A percentile compares a stretch with the other conserved stretches of the same genome.
Conservation (phyloP, 306 rosid species). For the Inga leiocalycina region DNA sequence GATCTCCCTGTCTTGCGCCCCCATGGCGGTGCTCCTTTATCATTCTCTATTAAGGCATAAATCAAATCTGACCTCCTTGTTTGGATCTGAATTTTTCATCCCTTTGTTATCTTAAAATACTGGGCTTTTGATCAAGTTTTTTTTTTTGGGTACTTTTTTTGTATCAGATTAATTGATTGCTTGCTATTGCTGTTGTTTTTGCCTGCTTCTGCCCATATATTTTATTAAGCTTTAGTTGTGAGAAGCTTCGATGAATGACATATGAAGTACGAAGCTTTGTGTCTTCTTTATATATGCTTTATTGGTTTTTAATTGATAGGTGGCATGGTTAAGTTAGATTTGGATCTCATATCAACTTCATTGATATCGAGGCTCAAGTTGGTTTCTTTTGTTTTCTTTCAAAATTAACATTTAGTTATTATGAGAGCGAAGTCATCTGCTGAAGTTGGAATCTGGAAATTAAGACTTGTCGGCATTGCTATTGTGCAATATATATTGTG, state of each 20-base stretch:
- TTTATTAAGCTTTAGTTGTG: not conserved
- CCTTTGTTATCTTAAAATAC: slow-evolving; percentile 21
- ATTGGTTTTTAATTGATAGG: not conserved
- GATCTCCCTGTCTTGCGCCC: slow-evolving; percentile 62
- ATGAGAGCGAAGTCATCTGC: not conserved
- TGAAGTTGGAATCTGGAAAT: not conserved
- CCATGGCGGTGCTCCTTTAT: slow-evolving; percentile 47
- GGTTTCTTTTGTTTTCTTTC: not conserved
- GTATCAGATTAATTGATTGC: not conserved
- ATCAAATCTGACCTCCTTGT: not conserved
- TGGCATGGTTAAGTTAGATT: not conserved
- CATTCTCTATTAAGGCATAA: slow-evolving; percentile 60
- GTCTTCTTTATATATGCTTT: not conserved
- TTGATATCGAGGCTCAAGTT: not conserved
- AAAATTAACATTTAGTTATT: not conserved
- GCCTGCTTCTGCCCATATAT: not conserved
- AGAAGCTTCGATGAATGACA: not conserved
- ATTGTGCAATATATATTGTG: not conserved
- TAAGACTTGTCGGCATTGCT: not conserved
- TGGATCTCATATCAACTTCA: slow-evolving; percentile 30
- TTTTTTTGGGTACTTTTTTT: not conserved
- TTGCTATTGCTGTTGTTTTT: not conserved
- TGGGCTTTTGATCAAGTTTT: not conserved
- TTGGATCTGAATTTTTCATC: slow-evolving; percentile 16
- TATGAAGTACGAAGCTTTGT: not conserved